Base-by-base conservation (phyloP, 352 stramenopile species). In the Phytophthora capsici region DNA sequence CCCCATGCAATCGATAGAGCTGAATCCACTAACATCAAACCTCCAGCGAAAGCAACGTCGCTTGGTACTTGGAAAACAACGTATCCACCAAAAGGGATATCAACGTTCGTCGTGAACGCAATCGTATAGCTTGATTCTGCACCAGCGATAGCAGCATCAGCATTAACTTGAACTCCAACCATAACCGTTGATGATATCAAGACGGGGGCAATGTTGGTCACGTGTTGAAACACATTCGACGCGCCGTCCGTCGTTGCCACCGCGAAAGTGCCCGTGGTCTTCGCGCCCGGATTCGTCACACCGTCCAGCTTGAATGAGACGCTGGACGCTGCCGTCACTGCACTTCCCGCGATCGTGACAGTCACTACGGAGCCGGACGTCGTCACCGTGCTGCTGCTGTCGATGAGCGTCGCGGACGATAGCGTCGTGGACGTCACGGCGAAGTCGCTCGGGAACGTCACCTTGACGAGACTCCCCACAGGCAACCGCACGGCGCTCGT, bases 361-460 rank as follows among this genome's bases (percentile, higher is more conserved):
- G 28, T 32, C 28, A 32, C 28, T 10, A 32, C 28, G 28, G 26
- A 30, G 52, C 22, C 49, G 26, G 63, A 54, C n/a, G 56, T 36
- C 10, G 34, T 9, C 43, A 84, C 66, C 1, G 46, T 52, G 23
- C 71, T 88, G 26, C 8, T 54, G 28, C 38, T 56, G 41, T 66
- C 59, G 25, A 86, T 61, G 25, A 68, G 74, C 23, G 53, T 69
- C 10, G 52, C n/a, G 4, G 57, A 68, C 0, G 53, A 71, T 22
- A 77, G 19, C 22, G 61, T 40, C 12, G 63, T 72, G 10, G 58
- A 59, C 26, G 50, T 36, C 52, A 84, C 59, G 7, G 26, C 45
- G 34, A 84, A 79, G 22, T 68, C 75, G 48, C 46, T 73, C 22
- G 77, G 77, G 34, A 84, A 80, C 34, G 60, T 71, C 22, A 84